Base-by-base conservation (phyloP, 2,329 filamentous ascomycete genomes). In the Exophiala bonariae region DNA sequence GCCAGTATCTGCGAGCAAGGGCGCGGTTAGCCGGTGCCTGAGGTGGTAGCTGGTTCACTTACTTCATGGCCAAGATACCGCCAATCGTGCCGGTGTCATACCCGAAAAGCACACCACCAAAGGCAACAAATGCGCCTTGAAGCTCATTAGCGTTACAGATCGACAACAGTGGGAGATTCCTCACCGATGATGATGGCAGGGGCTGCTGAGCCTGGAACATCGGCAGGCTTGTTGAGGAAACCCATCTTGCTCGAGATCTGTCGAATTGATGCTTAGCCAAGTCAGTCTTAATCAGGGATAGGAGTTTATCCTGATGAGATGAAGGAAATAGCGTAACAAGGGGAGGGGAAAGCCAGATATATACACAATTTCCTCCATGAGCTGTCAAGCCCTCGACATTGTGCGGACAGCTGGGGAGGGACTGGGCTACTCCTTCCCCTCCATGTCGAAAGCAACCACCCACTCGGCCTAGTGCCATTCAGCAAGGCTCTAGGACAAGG, bases 151-250 rank as follows among this genome's bases (percentile, higher is more conserved):
- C 17, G n/a, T 5, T 34, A n/a, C 32, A 34, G n/a, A 34, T 18
- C 6, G 17, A n/a, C 13, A 34, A n/a, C n/a, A n/a, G n/a, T n/a
- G n/a, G n/a, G n/a, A n/a, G n/a, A n/a, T n/a, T 14, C 5, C 35
- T 37, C 14, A 45, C 61, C 66, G 32, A 72, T 65, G 17, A 60
- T 30, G 57, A 77, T 76, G 42, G 74, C 73, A 35, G 74, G 74
- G 57, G 66, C 62, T 23, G 74, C 69, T 38, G 70, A 70, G 52
- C 74, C 74, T 22, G 64, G 60, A 34, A 70, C 68, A 60, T 73
- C 67, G 40, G 66, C 65, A 13, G 74, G 74, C 54, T 70, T 74
- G 55, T 66, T 72, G 54, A 76, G n/a, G 32, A 34, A 76, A n/a
- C 73, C 76, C 42, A 63, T 63, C 9, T 17, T 38, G 35, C 32